Evolutionary conservation across 176 grass and related monocot genomes (phyloP), one percentile per base, ranked within the genome.

Genomic region (Triticum urartu): DNA sequence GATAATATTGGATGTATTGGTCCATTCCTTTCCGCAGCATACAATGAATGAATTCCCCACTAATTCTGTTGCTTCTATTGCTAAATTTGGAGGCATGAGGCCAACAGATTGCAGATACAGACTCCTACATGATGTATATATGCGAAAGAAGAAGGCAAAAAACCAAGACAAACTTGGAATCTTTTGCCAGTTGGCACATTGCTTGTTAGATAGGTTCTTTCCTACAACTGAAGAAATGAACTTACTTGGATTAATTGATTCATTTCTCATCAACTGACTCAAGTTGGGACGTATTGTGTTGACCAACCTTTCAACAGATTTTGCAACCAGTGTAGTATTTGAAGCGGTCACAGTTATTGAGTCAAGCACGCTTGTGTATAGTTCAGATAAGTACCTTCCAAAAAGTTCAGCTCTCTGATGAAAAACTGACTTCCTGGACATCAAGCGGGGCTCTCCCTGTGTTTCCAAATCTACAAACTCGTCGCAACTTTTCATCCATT

Each of bases 1-100:
- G 0, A 87, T 11, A 90, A 84, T 79, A 88, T 86, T 92, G 54
- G 82, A 22, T 50, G 86, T 73, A 87, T 92, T 89, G 26, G 77
- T 89, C 94, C 94, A 98, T 80, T 88, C 89, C 73, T 86, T 94
- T 86, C 97, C 97, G 73, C 74, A 86, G 48, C 87, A 94, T 18
- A 89, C 81, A 78, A 78, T 83, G 77, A 98, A 89, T 18, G 82
- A 89, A 89, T 83, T 92, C 28, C 92, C 92, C 50, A 95, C 26
- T 48, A 84, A 60, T 82, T 95, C 77, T 86, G 96, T 86, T 82
- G 88, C 89, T 86, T 92, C 90, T 91, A 59, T 88, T 75, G 94
- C 90, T 85, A 87, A 85, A 88, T 91, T 90, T 74, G 92, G 92
- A 64, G 94, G 91, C 93, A 98, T 94, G 72, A 98, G 90, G 79